Evolutionary conservation across 441 rosid genomes (phyloP).

Genomic region (Mallotus repandus): DNA sequence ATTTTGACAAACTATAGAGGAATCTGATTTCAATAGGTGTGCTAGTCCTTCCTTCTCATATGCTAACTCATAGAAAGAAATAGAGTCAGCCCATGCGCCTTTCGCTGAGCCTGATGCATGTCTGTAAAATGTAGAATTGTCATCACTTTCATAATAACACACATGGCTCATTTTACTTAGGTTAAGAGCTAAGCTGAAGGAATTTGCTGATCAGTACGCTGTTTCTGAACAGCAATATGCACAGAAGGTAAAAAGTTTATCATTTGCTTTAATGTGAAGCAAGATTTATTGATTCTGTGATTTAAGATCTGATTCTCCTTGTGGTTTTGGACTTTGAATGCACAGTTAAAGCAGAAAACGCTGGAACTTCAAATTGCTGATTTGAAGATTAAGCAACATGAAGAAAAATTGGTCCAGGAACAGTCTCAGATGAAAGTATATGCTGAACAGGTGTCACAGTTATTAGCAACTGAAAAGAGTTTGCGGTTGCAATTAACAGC

Average conservation of each 20-base stretch:
- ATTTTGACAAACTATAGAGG: neutral
- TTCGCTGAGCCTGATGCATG: too few relatives aligned
- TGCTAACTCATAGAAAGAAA: too few relatives aligned
- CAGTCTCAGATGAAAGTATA: slow-evolving; percentile 86
- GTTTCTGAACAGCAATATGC: slow-evolving; percentile 79
- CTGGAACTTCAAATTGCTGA: slow-evolving; percentile 82
- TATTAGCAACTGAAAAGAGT: slow-evolving; percentile 78
- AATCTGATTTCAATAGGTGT: too few relatives aligned
- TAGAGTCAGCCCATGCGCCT: too few relatives aligned
- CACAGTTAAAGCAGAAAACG: slow-evolving; percentile 80
- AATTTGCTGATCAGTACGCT: slow-evolving; percentile 77
- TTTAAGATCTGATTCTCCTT: neutral
- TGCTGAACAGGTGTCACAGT: slow-evolving; percentile 83
- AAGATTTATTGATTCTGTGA: neutral
- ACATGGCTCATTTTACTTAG: slow-evolving; percentile 38
- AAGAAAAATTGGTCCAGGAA: slow-evolving; percentile 77
- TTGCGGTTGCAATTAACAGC: slow-evolving; percentile 77
- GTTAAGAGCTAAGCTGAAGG: slow-evolving; percentile 81
- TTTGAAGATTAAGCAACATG: slow-evolving; percentile 75
- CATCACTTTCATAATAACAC: neutral
- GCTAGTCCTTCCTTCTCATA: too few relatives aligned
- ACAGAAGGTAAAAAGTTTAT: slow-evolving; percentile 51
- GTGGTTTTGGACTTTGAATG: slow-evolving; percentile 27
- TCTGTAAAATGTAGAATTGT: neutral
- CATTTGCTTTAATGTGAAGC: neutral